phyloP scores from a whole-genome alignment of 768 basidiomycete genomes.

The Cubamyces lactineus region DNA sequence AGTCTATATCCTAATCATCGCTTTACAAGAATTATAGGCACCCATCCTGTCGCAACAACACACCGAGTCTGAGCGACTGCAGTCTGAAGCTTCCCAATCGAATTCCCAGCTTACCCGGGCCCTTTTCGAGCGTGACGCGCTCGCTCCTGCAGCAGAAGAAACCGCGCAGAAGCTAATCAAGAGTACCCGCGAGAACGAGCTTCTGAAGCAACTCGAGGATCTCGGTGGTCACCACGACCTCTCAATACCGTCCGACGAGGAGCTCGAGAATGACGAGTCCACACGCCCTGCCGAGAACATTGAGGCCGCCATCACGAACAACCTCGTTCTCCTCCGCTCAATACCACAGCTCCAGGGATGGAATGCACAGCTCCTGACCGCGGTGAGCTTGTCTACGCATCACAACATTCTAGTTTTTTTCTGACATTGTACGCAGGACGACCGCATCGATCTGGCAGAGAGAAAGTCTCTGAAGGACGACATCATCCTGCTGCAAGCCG shows the following conservation, averaged over 20 bases:
- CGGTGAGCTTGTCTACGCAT: slow-evolving; percentile 50
- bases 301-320: slow-evolving; percentile 82
- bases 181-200: slow-evolving; percentile 61
- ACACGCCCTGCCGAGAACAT: slow-evolving; percentile 56
- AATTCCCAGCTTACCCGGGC: slow-evolving; percentile 78
- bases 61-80: slow-evolving; percentile 85
- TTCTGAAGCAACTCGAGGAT: slow-evolving; percentile 74
- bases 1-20: not conserved
- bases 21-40: slow-evolving; percentile 53
- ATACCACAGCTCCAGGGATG: slow-evolving; percentile 81
- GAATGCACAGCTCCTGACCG: slow-evolving; percentile 77
- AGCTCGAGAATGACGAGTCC: slow-evolving; percentile 49
- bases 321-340: slow-evolving; percentile 85
- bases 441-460: slow-evolving; percentile 87
- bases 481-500: slow-evolving; percentile 48
- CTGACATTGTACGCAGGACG: slow-evolving; percentile 53
- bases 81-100: slow-evolving; percentile 78
- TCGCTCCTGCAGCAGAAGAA: slow-evolving; percentile 57
- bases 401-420: not conserved
- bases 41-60: slow-evolving; percentile 91
- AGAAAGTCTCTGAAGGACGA: slow-evolving; percentile 79
- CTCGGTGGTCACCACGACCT: slow-evolving; percentile 84
- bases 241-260: slow-evolving; percentile 72
- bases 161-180: slow-evolving; percentile 63
- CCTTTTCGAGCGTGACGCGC: slow-evolving; percentile 73